Evolutionary conservation across 306 rosid genomes (phyloP).

Genomic region (Cucumis hystrix): DNA sequence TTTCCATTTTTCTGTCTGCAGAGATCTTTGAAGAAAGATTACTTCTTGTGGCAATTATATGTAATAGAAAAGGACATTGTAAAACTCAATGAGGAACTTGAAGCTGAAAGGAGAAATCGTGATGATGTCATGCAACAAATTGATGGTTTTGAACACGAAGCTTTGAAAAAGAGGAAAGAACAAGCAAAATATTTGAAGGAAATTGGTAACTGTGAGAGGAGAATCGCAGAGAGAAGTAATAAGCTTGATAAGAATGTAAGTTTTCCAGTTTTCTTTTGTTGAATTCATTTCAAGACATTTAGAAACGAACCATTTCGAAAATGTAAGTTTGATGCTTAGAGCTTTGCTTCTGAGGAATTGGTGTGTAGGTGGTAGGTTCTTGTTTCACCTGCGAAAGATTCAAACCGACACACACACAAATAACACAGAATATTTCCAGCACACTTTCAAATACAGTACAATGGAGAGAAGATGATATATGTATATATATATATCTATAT

Average conservation of each 20-base stretch:
- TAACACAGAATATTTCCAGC: no score
- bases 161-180: conserved; percentile 73
- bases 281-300: not conserved
- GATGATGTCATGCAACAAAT: conserved; percentile 59
- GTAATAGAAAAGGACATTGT: conserved; percentile 61
- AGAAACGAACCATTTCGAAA: not conserved
- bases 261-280: conserved; percentile 1
- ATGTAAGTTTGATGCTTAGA: not conserved
- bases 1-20: conserved; percentile 23
- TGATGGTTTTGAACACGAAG: conserved; percentile 53
- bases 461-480: no score
- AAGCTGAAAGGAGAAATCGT: conserved; percentile 51
- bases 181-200: conserved; percentile 72
- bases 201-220: conserved; percentile 58
- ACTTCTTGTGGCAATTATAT: conserved; percentile 81
- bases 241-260: conserved; percentile 88
- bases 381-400: no score
- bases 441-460: no score
- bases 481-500: no score
- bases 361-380: not conserved
- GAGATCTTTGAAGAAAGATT: conserved; percentile 76
- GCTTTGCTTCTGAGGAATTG: not conserved
- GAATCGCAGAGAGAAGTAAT: conserved; percentile 56
- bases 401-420: no score
- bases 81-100: conserved; percentile 60